A percentile compares a stretch with the other conserved stretches of the same genome.
Evolutionary conservation across 2,329 filamentous ascomycete genomes (phyloP).

Genomic region (Hypoxylon rubiginosum): DNA sequence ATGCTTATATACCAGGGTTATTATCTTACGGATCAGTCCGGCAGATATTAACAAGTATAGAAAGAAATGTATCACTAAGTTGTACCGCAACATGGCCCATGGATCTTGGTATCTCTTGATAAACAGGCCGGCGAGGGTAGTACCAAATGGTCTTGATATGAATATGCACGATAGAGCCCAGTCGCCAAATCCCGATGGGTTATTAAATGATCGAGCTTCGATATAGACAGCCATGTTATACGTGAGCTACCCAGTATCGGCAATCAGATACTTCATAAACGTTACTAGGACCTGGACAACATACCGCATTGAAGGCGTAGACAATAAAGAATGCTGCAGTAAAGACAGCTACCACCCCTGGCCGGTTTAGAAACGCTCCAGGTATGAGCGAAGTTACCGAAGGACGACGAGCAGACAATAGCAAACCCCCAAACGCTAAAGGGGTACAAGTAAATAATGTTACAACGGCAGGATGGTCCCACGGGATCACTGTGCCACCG

Average conservation of each 20-base stretch:
- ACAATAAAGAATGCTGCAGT: slow-evolving; percentile 17
- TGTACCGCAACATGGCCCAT: slow-evolving; percentile 21
- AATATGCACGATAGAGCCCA: slow-evolving; percentile 29
- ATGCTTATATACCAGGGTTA: neutral
- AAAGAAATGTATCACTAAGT: slow-evolving; percentile 20
- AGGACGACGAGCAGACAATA: slow-evolving; percentile 7
- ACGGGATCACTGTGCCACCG: slow-evolving; percentile 14
- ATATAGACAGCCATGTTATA: slow-evolving; percentile 31
- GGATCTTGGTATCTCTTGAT: slow-evolving; percentile 22
- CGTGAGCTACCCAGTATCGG: slow-evolving; percentile 16
- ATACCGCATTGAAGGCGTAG: slow-evolving; percentile 22
- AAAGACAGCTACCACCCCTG: slow-evolving; percentile 7
- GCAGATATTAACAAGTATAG: slow-evolving; percentile 11
- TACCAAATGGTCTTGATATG: slow-evolving; percentile 22
- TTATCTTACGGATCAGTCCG: slow-evolving; percentile 20
- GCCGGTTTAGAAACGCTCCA: neutral
- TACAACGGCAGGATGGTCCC: slow-evolving; percentile 20
- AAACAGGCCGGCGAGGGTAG: slow-evolving; percentile 16
- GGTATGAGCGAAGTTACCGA: slow-evolving; percentile 4
- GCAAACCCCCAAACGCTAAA: slow-evolving; percentile 15
- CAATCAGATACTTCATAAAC: neutral
- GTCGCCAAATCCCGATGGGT: slow-evolving; percentile 20
- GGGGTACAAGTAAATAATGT: slow-evolving; percentile 19
- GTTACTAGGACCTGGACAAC: neutral
- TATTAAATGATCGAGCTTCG: slow-evolving; percentile 23